Base-by-base conservation (phyloP, 1,139 yeast species). In the Magnusiomyces tetraspermus region DNA sequence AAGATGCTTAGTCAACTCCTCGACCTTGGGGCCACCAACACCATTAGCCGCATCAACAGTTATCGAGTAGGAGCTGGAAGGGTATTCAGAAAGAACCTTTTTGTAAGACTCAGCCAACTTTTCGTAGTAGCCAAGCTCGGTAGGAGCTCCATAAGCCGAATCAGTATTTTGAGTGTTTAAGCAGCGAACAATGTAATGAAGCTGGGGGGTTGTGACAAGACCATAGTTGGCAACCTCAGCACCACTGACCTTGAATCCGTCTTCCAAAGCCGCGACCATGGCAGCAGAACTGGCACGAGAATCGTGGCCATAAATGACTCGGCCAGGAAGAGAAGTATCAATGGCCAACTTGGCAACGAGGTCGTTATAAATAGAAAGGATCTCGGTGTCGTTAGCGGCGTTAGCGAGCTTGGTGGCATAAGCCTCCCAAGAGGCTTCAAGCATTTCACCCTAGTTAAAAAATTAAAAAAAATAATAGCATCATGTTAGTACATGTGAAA, bases 1-100 rank as follows among this genome's bases (percentile, higher is more conserved):
- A 55, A 83, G 69, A 52, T 59, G 53, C 22, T 71, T 62, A 26
- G 72, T 68, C 56, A 85, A 70, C 45, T 76, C 75, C 30, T 69
- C 63, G 31, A 83, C 73, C 65, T 86, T 85, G 22, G 89, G 87
- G 0, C 92, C 96, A 17, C 98, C 99, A 44, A 92, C 87, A 17
- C 99, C 99, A 65, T 92, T 92, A 10, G 98, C 98, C 41, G 88
- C 80, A 69, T 90, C 97, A 40, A 90, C 79, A 3, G 82, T 77
- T 59, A 87, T 74, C n/a, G 57, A 36, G 51, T 56, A 57, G 10
- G 59, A 55, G 48, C 53, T 61, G 57, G 53, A 71, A 17, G 23
- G 42, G 42, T 67, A 61, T 5, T 67, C 66, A 2, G 71, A 60
- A 15, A 70, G 60, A 1, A 77, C 63, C 23, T 68, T 64, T 40